Percentiles rank a stretch among this genome's conserved stretches.
Conservation (phyloP, 345 rosid genomes). For the Litchi chinensis region DNA sequence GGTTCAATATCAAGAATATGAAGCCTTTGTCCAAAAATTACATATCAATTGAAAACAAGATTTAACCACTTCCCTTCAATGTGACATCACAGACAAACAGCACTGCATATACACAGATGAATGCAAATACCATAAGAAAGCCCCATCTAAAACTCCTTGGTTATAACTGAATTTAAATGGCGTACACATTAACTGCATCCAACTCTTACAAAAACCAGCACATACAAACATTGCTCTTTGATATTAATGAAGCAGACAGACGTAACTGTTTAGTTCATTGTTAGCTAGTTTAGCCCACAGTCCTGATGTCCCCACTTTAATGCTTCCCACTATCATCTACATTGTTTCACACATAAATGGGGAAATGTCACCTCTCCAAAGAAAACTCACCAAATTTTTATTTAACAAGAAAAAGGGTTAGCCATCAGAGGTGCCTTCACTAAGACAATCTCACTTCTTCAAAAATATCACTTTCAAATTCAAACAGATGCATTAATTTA, state of each 20-base stretch:
- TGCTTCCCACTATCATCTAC: neutral
- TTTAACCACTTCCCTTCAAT: neutral
- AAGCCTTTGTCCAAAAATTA: neutral
- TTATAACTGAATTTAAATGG: neutral
- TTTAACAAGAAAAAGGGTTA: neutral
- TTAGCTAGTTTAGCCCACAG: neutral
- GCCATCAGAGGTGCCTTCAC: neutral
- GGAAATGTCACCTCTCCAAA: neutral
- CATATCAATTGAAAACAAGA: neutral
- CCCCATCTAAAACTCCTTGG: neutral
- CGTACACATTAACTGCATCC: neutral
- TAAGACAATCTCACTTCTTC: neutral
- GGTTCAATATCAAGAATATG: slow-evolving; percentile 2
- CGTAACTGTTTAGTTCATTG: neutral
- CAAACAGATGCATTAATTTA: neutral
- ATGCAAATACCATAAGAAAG: neutral
- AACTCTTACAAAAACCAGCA: neutral
- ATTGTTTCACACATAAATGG: neutral
- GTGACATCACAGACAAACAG: neutral
- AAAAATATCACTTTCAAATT: neutral
- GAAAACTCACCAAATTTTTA: neutral
- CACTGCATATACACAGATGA: neutral
- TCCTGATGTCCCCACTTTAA: neutral
- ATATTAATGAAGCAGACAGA: neutral
- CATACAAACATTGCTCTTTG: neutral